Evolutionary conservation across 2,329 filamentous ascomycete species (phyloP).

Genomic region (Emericellopsis cladophorae): DNA sequence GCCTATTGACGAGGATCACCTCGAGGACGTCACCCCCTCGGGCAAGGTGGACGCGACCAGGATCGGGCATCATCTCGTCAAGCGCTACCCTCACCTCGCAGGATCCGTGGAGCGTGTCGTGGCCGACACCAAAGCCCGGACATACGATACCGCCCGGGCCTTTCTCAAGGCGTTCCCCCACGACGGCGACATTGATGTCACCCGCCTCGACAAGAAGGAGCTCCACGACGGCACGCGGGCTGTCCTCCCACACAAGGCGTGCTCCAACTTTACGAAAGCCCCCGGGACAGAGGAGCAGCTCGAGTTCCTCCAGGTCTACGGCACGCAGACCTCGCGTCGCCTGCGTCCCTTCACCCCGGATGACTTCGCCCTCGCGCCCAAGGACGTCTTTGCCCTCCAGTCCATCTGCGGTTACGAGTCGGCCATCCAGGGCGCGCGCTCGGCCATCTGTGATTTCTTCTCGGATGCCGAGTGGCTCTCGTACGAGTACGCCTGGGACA

Average conservation of each 20-base stretch:
- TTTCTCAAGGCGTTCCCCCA: not conserved
- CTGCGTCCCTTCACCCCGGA: not conserved
- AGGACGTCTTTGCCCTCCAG: not conserved
- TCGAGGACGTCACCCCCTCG: not conserved
- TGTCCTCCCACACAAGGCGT: not conserved
- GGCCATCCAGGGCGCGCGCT: not conserved
- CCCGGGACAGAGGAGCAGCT: not conserved
- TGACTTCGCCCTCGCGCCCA: not conserved
- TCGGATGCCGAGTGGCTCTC: not conserved
- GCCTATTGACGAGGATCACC: not conserved
- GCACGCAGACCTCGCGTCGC: not conserved
- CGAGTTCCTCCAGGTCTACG: not conserved
- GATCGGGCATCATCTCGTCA: not conserved
- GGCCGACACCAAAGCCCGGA: not conserved
- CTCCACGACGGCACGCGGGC: not conserved
- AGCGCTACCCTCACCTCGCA: not conserved
- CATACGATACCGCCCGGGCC: not conserved
- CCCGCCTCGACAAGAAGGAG: not conserved
- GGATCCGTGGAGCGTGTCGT: not conserved
- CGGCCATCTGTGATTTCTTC: not conserved
- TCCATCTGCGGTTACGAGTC: not conserved
- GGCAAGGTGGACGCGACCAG: not conserved
- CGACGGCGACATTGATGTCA: not conserved
- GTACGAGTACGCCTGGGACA: not conserved
- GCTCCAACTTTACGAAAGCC: not conserved